Evolutionary conservation across 768 basidiomycete species (phyloP), one percentile per base, ranked within the genome.

Genomic region (Lactarius trivialis): DNA sequence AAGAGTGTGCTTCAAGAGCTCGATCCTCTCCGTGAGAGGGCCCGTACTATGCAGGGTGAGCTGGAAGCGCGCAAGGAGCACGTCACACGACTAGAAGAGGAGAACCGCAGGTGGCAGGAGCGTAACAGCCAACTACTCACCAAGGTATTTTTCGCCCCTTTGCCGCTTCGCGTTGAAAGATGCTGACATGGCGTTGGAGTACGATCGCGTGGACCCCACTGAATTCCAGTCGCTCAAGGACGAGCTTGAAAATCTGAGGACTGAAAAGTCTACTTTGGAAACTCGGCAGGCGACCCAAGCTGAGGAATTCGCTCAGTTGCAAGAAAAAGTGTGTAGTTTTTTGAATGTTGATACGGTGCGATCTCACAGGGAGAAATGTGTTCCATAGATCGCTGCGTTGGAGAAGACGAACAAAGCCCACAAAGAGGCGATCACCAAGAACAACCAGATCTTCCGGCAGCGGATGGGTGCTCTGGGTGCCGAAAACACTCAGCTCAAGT

Each of bases 151-250:
- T 51, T 24, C 14, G 59, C n/a, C 19, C 8, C 41, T 63, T 4
- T 33, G 30, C 17, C 0, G 17, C 15, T 19, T 4, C 1, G 41
- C 28, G 43, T 30, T 39, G 56, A 39, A 30, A 26, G 26, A 55
- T 61, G 39, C 33, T 37, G 50, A 63, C 45, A 19, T 37, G 12
- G 33, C 30, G 0, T 24, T 62, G 3, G 64, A 91, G 89, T 93
- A 93, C 69, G 91, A 94, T 68, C 89, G 92, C 50, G 87, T 91
- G 67, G 92, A 93, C 71, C 91, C 92, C 19, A 84, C 87, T 2
- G 92, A 94, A 69, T 77, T 93, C 39, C 89, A 92, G 69, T 78
- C 81, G 7, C 78, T 94, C 58, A 89, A 85, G 72, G 87, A 88
- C 26, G 86, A 92, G 70, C 81, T 89, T 9, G 80, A 82, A 57